Conservation (phyloP, 2,329 filamentous ascomycete species). For the Cryphonectria naterciae region DNA sequence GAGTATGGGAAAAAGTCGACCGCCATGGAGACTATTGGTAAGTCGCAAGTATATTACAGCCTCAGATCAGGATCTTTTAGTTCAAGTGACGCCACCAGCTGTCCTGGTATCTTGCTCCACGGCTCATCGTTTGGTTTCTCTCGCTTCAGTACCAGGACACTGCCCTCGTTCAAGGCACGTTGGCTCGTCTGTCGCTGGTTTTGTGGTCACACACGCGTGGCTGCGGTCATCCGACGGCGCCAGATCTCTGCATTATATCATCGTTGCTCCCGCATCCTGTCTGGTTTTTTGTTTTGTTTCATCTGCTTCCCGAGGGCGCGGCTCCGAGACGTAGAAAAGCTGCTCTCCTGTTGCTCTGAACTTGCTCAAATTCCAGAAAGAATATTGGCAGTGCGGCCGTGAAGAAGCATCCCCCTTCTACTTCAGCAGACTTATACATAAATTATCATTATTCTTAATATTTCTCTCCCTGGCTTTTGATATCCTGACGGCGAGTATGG, state of each 20-base stretch:
- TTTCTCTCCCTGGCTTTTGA: too few relatives aligned
- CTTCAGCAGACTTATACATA: neutral
- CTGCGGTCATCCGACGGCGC: neutral
- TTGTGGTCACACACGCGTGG: neutral
- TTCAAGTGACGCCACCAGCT: conserved; percentile 20
- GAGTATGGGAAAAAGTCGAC: neutral
- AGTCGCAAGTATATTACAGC: neutral
- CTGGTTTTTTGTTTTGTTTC: neutral
- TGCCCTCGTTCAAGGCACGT: conserved; percentile 11
- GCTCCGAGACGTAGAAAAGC: neutral
- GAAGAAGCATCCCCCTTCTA: neutral
- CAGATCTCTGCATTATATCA: neutral
- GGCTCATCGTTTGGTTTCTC: neutral
- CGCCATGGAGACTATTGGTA: neutral
- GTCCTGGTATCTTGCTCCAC: neutral
- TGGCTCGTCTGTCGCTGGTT: conserved; percentile 1
- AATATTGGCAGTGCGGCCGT: neutral
- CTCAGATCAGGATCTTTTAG: neutral
- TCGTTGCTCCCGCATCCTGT: neutral
- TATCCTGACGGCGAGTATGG: conserved; percentile 28
- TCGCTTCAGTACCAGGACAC: neutral
- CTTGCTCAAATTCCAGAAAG: neutral
- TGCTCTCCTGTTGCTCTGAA: neutral
- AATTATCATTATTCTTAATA: neutral
- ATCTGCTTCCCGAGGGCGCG: neutral